phyloP scores from a whole-genome alignment of 768 basidiomycete species.

The Mycena crocata region DNA sequence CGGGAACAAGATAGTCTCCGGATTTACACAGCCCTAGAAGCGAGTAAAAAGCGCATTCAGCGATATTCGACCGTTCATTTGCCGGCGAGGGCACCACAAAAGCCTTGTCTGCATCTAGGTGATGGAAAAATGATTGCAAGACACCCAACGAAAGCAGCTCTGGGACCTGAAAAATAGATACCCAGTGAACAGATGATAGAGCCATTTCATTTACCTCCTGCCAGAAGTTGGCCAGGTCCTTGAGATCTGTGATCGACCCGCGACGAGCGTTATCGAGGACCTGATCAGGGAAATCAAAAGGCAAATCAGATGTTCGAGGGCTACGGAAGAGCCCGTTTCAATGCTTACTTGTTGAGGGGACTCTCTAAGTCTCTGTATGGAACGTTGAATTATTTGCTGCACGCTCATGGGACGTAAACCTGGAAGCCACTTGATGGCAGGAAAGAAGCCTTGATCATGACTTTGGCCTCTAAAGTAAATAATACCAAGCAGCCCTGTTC shows the following conservation, averaged over 20 bases:
- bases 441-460: too few relatives aligned
- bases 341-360: too few relatives aligned
- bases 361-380: too few relatives aligned
- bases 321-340: too few relatives aligned
- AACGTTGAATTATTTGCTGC: too few relatives aligned
- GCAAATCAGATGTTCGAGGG: too few relatives aligned
- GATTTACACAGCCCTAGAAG: constrained; percentile 48
- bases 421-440: too few relatives aligned
- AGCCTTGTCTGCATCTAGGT: constrained; percentile 39
- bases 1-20: constrained; percentile 35
- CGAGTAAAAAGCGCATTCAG: constrained; percentile 45
- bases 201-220: constrained; percentile 27
- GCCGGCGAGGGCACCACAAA: constrained; percentile 26
- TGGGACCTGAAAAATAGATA: constrained; percentile 22
- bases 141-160: constrained; percentile 36
- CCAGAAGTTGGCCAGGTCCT: constrained; percentile 43
- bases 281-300: not conserved
- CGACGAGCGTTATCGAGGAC: constrained; percentile 9
- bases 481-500: too few relatives aligned
- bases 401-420: too few relatives aligned
- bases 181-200: not conserved
- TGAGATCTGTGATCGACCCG: constrained; percentile 18
- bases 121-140: constrained; percentile 43
- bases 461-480: too few relatives aligned
- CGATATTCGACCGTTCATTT: constrained; percentile 30